Percentiles rank a stretch among this genome's conserved stretches.
phyloP scores from a whole-genome alignment of 164 flowering plant genomes.

The Dillenia suffruticosa region DNA sequence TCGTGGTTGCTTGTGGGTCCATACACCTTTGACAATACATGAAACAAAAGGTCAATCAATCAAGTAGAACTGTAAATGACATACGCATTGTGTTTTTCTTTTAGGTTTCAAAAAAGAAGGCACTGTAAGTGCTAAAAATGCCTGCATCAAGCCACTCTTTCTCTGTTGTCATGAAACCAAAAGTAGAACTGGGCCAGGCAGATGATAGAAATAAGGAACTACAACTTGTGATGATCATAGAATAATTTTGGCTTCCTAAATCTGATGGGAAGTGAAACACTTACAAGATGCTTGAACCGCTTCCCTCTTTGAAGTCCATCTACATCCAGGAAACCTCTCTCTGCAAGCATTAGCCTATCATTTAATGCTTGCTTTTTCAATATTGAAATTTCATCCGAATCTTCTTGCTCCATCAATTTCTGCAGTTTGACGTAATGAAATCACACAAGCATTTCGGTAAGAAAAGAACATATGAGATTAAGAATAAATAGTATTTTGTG shows the following conservation, averaged over 20 bases:
- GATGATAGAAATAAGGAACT: too few species aligned
- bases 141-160: too few species aligned
- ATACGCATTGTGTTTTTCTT: too few species aligned
- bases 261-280: slow-evolving; percentile 9
- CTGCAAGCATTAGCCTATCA: slow-evolving; percentile 87
- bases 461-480: not conserved
- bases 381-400: slow-evolving; percentile 10
- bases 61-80: too few species aligned
- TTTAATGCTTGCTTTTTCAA: slow-evolving; percentile 60
- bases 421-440: slow-evolving; percentile 15
- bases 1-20: slow-evolving; percentile 53
- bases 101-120: too few species aligned
- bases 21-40: slow-evolving; percentile 39
- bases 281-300: slow-evolving; percentile 98
- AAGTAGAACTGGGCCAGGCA: too few species aligned
- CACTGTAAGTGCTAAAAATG: too few species aligned
- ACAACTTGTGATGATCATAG: not conserved
- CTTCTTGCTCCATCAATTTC: slow-evolving; percentile 44
- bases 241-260: too few species aligned
- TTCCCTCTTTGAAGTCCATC: slow-evolving; percentile 61
- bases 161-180: too few species aligned
- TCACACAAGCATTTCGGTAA: not conserved
- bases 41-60: not conserved
- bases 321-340: slow-evolving; percentile 82
- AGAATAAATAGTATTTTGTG: not conserved